A percentile compares a stretch with the other conserved stretches of the same genome.
Conservation (phyloP, 768 basidiomycete species). For the Lactarius evosmus region DNA sequence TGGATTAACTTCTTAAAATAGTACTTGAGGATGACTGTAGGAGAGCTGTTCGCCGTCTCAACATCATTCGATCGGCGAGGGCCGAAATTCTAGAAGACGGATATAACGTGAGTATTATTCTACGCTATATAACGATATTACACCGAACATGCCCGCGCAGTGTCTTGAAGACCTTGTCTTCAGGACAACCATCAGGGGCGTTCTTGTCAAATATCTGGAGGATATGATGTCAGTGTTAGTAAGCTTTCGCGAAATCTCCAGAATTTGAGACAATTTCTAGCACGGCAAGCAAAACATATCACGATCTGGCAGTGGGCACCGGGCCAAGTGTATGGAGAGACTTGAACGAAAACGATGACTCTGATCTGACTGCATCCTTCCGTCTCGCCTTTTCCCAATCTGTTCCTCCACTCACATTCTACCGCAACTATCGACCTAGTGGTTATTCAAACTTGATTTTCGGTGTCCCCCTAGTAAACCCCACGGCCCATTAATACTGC, state of each 20-base stretch:
- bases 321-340: constrained; percentile 60
- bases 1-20: constrained; percentile 3
- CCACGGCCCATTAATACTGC: constrained; percentile 75
- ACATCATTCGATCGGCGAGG: constrained; percentile 77
- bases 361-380: constrained; percentile 51
- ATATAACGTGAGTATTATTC: constrained; percentile 54
- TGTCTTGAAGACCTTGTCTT: constrained; percentile 77
- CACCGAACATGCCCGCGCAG: constrained; percentile 38
- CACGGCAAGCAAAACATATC: constrained; percentile 72
- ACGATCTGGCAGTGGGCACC: constrained; percentile 66
- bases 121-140: neutral
- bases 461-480: constrained; percentile 83
- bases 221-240: constrained; percentile 59
- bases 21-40: constrained; percentile 80
- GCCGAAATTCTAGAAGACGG: constrained; percentile 81
- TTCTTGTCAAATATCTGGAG: constrained; percentile 72
- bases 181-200: constrained; percentile 55
- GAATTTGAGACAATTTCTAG: constrained; percentile 37
- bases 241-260: neutral
- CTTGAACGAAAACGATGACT: constrained; percentile 65
- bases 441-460: constrained; percentile 87
- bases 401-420: constrained; percentile 68
- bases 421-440: constrained; percentile 76
- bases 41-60: constrained; percentile 84
- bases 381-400: constrained; percentile 60